phyloP scores from a whole-genome alignment of 805 yeast genomes.

The Candida quercuum region DNA sequence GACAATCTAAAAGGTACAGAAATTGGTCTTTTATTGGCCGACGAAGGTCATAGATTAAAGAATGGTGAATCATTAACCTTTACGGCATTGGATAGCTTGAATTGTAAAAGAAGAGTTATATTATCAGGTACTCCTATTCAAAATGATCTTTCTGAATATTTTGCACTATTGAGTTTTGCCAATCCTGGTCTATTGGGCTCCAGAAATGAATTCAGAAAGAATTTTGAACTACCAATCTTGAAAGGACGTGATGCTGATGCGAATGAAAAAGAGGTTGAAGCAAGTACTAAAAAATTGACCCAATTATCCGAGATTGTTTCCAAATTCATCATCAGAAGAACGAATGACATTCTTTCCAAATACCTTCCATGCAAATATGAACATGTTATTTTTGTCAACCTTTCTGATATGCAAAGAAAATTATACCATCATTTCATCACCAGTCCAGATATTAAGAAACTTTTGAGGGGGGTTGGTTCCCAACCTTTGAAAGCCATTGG shows the following conservation, averaged over 20 bases:
- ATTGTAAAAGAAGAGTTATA: constrained; percentile 85
- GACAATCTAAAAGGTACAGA: constrained; percentile 69
- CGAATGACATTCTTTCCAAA: constrained; percentile 90
- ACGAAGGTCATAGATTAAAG: constrained; percentile 78
- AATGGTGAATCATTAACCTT: constrained; percentile 92
- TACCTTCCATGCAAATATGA: constrained; percentile 95
- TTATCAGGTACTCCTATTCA: constrained; percentile 96
- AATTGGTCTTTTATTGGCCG: constrained; percentile 82
- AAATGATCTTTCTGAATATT: constrained; percentile 90
- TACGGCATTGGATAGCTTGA: constrained; percentile 76
- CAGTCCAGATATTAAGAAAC: constrained; percentile 67
- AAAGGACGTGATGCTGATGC: constrained; percentile 89
- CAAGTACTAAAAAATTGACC: constrained; percentile 63
- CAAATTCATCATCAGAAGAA: constrained; percentile 87
- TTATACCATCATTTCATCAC: constrained; percentile 72
- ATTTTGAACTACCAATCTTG: constrained; percentile 75
- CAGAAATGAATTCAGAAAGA: constrained; percentile 74
- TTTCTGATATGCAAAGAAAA: constrained; percentile 69
- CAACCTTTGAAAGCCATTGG: constrained; percentile 92
- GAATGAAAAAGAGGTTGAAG: constrained; percentile 64
- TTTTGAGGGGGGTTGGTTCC: constrained; percentile 62
- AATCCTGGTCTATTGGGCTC: constrained; percentile 92
- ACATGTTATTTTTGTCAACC: constrained; percentile 88
- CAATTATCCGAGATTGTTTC: constrained; percentile 76
- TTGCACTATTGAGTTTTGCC: constrained; percentile 83